A percentile compares a stretch with the other conserved stretches of the same genome.
Evolutionary conservation across 768 basidiomycete genomes (phyloP).

Genomic region (Ramaria sp.): DNA sequence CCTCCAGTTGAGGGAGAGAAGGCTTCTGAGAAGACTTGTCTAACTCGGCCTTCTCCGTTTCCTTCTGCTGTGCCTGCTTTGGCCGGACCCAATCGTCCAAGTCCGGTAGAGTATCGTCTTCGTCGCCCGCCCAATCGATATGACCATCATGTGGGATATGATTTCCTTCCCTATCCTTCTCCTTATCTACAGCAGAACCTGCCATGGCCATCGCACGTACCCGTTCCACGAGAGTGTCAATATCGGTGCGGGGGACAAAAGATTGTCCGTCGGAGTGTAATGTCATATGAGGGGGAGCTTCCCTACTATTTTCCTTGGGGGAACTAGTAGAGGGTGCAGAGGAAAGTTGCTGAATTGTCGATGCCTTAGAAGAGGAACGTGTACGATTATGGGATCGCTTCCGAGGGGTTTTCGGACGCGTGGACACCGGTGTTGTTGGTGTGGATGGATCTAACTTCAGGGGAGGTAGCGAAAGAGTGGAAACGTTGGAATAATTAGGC

Average conservation of each 20-base stretch:
- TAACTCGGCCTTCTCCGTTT: conserved; percentile 22
- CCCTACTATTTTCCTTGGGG: neutral
- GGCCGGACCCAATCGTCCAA: conserved; percentile 75
- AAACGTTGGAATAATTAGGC: conserved; percentile 1
- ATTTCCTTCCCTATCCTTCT: conserved; percentile 20
- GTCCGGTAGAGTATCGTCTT: conserved; percentile 60
- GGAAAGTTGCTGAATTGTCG: conserved; percentile 29
- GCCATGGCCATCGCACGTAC: conserved; percentile 68
- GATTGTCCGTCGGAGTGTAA: conserved; percentile 20
- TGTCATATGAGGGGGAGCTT: conserved; percentile 1
- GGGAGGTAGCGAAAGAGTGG: conserved; percentile 19
- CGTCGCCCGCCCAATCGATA: conserved; percentile 85
- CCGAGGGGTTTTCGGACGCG: neutral
- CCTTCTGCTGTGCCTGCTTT: conserved; percentile 14
- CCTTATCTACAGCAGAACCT: conserved; percentile 2
- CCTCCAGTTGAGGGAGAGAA: neutral
- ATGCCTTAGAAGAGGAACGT: conserved; percentile 4
- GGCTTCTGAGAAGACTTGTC: neutral
- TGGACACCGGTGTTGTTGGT: neutral
- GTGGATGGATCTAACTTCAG: conserved; percentile 26
- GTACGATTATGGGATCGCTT: conserved; percentile 2
- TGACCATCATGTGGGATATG: conserved; percentile 66
- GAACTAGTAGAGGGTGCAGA: conserved; percentile 13
- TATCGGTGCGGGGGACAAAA: conserved; percentile 46
- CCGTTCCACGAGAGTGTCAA: conserved; percentile 70